phyloP scores from a whole-genome alignment of 352 stramenopile species.

The Pythium periplocum region DNA sequence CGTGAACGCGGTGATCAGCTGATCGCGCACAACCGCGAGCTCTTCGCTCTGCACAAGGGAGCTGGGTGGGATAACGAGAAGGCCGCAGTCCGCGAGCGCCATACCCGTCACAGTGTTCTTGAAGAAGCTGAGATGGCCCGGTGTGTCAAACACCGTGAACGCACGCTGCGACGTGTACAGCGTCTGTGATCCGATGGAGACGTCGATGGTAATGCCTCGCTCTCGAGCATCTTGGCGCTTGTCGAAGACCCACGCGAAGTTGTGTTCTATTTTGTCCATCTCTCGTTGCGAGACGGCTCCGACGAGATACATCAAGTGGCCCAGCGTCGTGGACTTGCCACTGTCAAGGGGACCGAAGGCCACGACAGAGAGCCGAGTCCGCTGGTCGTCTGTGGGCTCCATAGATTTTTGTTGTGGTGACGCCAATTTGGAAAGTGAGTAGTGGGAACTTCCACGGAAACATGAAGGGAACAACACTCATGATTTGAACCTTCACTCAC shows the following conservation, averaged over 20 bases:
- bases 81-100: constrained; percentile 93
- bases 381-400: too few species aligned
- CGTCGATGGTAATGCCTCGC: constrained; percentile 95
- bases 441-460: too few species aligned
- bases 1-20: constrained; percentile 89
- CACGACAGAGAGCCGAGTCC: too few species aligned
- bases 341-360: not conserved
- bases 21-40: too few species aligned
- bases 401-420: too few species aligned
- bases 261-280: not conserved
- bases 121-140: constrained; percentile 98
- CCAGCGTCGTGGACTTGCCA: not conserved
- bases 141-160: constrained; percentile 97
- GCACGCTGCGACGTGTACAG: constrained; percentile 93
- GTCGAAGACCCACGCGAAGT: not conserved
- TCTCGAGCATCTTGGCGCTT: constrained; percentile 76
- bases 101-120: constrained; percentile 99
- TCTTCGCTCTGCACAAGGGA: not conserved
- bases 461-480: too few species aligned
- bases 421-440: too few species aligned
- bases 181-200: constrained; percentile 90
- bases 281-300: not conserved
- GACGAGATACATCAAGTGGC: not conserved
- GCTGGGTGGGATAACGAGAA: constrained; percentile 92
- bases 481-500: too few species aligned